Evolutionary conservation across 2,329 filamentous ascomycete species (phyloP), one percentile per base, ranked within the genome.

Genomic region (Pseudogymnoascus sp.): DNA sequence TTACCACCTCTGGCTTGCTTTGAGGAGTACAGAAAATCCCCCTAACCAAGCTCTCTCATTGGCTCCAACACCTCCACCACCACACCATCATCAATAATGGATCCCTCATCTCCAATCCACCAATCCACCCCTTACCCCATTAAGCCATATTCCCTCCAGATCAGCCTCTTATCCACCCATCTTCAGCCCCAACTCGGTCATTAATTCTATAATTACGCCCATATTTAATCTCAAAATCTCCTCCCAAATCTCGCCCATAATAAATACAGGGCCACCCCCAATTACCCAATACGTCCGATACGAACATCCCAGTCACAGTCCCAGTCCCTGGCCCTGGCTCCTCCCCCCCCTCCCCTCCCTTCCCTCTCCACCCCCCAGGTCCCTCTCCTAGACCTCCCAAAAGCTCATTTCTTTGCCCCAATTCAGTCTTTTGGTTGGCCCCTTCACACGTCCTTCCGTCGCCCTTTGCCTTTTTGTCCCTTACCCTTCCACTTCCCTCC

Each of bases 401-500:
- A 21, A 21, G 41, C 41, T 43, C 41, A 43, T 43, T 43, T 43
- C 41, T 21, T 21, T 43, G 23, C 36, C 41, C 41, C 16, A 43
- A 43, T 21, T 21, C 41, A 13, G 10, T 16, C 4, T 6, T 23
- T 61, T 21, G 60, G n/a, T n/a, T 21, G 21, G 36, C 36, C 34
- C 60, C 28, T 43, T 61, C 60, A 25, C 8, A 25, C 36, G 23
- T 25, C 21, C 60, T 39, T 61, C 31, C 31, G 31, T 6, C 10
- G 10, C 31, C 31, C 31, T 37, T 7, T 23, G 60, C 60, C 60
- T 6, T 43, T 43, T 43, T 11, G 41, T 37, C 63, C 43, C 62
- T 43, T 36, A 36, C 54, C 39, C 31, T 64, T 62, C 60, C n/a
- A n/a, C n/a, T n/a, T n/a, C n/a, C 39, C 25, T 39, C 57, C 41